Evolutionary conservation across 352 stramenopile genomes (phyloP).

Genomic region (Globisporangium solare): DNA sequence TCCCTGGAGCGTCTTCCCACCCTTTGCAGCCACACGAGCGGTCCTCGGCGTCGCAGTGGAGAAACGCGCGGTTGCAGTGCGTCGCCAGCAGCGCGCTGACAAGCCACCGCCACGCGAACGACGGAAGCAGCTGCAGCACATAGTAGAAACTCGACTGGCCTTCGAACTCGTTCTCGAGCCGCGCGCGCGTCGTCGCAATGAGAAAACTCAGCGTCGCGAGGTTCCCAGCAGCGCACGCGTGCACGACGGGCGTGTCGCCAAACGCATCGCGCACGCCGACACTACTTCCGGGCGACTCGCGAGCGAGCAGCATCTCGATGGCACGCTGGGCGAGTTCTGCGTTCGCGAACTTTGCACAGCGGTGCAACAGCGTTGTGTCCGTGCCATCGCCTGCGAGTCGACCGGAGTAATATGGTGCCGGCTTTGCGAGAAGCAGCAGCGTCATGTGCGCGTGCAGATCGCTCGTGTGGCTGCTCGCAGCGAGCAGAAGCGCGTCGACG

Average conservation of each 20-base stretch:
- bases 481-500: constrained; percentile 3
- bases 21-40: constrained; percentile 48
- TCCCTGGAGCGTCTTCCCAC: constrained; percentile 29
- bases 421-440: constrained; percentile 27
- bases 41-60: constrained; percentile 39
- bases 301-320: constrained; percentile 31
- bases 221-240: constrained; percentile 17
- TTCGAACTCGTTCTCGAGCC: constrained; percentile 64
- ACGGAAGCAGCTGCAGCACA: constrained; percentile 42
- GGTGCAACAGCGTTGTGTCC: constrained; percentile 46
- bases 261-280: constrained; percentile 31
- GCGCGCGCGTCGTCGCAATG: constrained; percentile 16
- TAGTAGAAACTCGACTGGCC: constrained; percentile 62
- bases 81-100: constrained; percentile 24
- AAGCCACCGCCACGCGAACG: constrained; percentile 30
- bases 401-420: constrained; percentile 18
- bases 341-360: constrained; percentile 37
- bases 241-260: constrained; percentile 41
- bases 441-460: constrained; percentile 36
- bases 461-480: constrained; percentile 25
- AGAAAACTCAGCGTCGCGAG: constrained; percentile 33
- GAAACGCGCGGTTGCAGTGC: constrained; percentile 32
- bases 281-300: constrained; percentile 4
- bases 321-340: constrained; percentile 12
- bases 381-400: constrained; percentile 44